A percentile compares a stretch with the other conserved stretches of the same genome.
Evolutionary conservation across 139 green algal genomes (phyloP).

Genomic region (Asterochloris erici): DNA sequence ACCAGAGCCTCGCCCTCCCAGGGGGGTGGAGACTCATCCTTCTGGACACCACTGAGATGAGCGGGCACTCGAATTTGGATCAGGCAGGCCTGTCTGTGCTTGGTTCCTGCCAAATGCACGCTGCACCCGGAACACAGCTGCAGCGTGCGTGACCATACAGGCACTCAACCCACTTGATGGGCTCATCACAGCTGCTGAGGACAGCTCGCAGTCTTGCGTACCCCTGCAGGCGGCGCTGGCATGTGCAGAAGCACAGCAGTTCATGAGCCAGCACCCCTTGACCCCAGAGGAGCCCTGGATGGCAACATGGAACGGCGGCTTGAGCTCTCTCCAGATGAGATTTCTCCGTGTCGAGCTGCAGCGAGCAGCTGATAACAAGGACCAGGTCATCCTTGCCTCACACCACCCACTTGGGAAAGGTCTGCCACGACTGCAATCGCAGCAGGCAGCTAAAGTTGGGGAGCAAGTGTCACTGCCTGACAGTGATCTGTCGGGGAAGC

Average conservation of each 20-base stretch:
- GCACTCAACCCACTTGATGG: background rate
- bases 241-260: slow-evolving; percentile 43
- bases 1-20: slow-evolving; percentile 37
- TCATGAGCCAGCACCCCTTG: slow-evolving; percentile 37
- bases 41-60: slow-evolving; percentile 78
- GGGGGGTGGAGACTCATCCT: slow-evolving; percentile 59
- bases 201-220: background rate
- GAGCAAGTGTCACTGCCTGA: background rate
- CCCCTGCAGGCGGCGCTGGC: slow-evolving; percentile 22
- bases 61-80: slow-evolving; percentile 36
- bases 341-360: slow-evolving; percentile 36
- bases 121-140: background rate
- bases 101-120: background rate
- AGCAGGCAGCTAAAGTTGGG: background rate
- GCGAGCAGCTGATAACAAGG: slow-evolving; percentile 20
- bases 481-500: background rate
- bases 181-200: background rate
- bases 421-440: background rate
- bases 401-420: slow-evolving; percentile 53
- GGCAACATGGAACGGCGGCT: slow-evolving; percentile 62
- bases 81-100: slow-evolving; percentile 6
- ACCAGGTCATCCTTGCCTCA: slow-evolving; percentile 43
- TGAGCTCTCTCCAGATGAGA: slow-evolving; percentile 33
- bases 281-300: slow-evolving; percentile 44
- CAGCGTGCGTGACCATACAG: background rate